Evolutionary conservation across 768 basidiomycete genomes (phyloP).

Genomic region (Amanita thiersii): DNA sequence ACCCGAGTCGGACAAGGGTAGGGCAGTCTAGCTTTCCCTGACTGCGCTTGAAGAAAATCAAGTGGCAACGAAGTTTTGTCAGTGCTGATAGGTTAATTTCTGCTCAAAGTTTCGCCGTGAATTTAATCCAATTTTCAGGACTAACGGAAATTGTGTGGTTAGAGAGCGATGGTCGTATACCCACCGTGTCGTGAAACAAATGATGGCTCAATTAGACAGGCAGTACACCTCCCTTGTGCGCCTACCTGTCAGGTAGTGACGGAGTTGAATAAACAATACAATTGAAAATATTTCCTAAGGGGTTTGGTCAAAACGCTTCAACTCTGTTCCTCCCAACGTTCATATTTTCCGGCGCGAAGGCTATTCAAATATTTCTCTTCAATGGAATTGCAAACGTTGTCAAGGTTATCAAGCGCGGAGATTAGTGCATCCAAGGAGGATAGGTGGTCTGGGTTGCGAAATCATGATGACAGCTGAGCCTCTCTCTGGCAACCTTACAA

Average conservation of each 20-base stretch:
- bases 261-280: neutral
- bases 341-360: slow-evolving; percentile 43
- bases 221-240: too few species aligned
- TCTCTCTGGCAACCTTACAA: too few species aligned
- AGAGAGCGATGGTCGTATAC: too few species aligned
- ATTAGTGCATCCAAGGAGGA: slow-evolving; percentile 80
- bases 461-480: too few species aligned
- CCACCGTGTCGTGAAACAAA: too few species aligned
- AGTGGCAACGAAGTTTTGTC: neutral
- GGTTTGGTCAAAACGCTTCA: slow-evolving; percentile 18
- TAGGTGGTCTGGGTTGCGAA: slow-evolving; percentile 55
- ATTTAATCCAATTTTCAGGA: neutral
- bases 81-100: too few species aligned
- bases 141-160: neutral
- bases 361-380: slow-evolving; percentile 61
- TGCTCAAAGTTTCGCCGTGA: neutral
- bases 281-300: neutral
- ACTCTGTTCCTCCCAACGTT: slow-evolving; percentile 66
- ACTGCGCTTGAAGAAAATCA: slow-evolving; percentile 7
- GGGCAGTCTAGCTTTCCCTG: slow-evolving; percentile 5
- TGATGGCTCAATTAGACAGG: too few species aligned
- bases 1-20: slow-evolving; percentile 56
- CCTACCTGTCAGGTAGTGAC: neutral
- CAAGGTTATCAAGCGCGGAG: slow-evolving; percentile 68
- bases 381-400: slow-evolving; percentile 64